Conservation (phyloP, 305 asterid species). For the Solanum chacoense region DNA sequence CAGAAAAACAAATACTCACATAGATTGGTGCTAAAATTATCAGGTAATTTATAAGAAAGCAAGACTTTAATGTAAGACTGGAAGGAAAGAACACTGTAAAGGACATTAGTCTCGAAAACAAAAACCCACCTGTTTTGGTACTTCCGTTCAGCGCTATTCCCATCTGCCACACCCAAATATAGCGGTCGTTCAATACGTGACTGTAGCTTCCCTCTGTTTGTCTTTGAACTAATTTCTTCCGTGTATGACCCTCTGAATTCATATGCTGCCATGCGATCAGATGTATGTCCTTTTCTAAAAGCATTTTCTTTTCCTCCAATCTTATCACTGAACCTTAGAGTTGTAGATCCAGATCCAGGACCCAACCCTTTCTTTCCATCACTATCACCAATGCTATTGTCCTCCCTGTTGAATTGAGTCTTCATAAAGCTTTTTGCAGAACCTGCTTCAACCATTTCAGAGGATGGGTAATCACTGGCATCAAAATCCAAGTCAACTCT, state of each 20-base stretch:
- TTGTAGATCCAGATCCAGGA: slow-evolving; percentile 46
- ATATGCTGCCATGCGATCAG: slow-evolving; percentile 19
- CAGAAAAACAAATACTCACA: background rate
- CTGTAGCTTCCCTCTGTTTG: slow-evolving; percentile 34
- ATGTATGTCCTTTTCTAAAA: slow-evolving; percentile 19
- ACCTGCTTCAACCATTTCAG: slow-evolving; percentile 56
- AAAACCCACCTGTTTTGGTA: slow-evolving; percentile 38
- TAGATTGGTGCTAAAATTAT: background rate
- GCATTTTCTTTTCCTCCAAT: slow-evolving; percentile 23
- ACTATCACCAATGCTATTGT: slow-evolving; percentile 17
- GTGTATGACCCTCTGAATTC: slow-evolving; percentile 21
- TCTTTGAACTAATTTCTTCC: slow-evolving; percentile 33
- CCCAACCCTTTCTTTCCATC: slow-evolving; percentile 36
- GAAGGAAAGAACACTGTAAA: background rate
- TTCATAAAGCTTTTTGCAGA: slow-evolving; percentile 22
- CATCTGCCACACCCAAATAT: slow-evolving; percentile 22
- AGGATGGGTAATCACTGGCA: slow-evolving; percentile 37
- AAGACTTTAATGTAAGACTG: background rate
- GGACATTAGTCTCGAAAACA: background rate
- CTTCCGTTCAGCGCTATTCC: slow-evolving; percentile 18
- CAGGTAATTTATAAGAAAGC: background rate
- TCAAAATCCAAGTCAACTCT: slow-evolving; percentile 47
- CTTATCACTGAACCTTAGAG: slow-evolving; percentile 10
- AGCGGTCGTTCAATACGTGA: slow-evolving; percentile 46
- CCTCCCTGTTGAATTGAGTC: slow-evolving; percentile 22